Conservation (phyloP, 345 rosid species). For the Ceriops zippeliana region DNA sequence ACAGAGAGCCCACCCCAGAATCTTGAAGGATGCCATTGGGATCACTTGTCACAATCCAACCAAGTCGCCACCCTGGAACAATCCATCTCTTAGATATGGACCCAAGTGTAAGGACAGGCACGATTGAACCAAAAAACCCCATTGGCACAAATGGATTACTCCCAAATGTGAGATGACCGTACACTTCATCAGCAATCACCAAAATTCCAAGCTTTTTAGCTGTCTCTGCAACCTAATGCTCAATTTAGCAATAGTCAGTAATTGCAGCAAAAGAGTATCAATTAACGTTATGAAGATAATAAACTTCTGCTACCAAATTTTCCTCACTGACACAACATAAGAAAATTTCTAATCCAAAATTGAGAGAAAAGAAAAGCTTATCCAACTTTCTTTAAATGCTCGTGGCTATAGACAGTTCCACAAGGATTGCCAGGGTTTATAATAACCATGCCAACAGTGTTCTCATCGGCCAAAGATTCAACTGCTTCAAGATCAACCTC, state of each 20-base stretch:
- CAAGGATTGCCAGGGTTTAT: slow-evolving; percentile 53
- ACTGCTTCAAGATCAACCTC: slow-evolving; percentile 54
- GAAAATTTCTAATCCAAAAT: background rate
- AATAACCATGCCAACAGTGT: slow-evolving; percentile 52
- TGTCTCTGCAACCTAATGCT: slow-evolving; percentile 17
- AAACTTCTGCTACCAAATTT: background rate
- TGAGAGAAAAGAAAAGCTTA: background rate
- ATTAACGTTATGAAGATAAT: background rate
- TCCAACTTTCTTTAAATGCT: slow-evolving; percentile 42
- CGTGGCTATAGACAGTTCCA: slow-evolving; percentile 43
- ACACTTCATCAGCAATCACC: slow-evolving; percentile 32
- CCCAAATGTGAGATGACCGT: slow-evolving; percentile 20
- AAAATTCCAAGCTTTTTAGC: slow-evolving; percentile 24
- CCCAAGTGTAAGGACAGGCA: slow-evolving; percentile 23
- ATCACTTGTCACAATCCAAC: slow-evolving; percentile 23
- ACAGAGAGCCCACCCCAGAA: slow-evolving; percentile 12
- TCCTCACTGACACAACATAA: background rate
- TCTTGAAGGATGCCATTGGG: slow-evolving; percentile 20
- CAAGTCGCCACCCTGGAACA: slow-evolving; percentile 33
- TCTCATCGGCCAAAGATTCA: slow-evolving; percentile 55
- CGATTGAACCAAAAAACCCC: slow-evolving; percentile 23
- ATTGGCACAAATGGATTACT: slow-evolving; percentile 21
- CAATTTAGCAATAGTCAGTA: background rate
- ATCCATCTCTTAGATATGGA: slow-evolving; percentile 30
- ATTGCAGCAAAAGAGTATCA: background rate